Base-by-base conservation (phyloP, 805 yeast species). In the Ogataea glucozyma region DNA sequence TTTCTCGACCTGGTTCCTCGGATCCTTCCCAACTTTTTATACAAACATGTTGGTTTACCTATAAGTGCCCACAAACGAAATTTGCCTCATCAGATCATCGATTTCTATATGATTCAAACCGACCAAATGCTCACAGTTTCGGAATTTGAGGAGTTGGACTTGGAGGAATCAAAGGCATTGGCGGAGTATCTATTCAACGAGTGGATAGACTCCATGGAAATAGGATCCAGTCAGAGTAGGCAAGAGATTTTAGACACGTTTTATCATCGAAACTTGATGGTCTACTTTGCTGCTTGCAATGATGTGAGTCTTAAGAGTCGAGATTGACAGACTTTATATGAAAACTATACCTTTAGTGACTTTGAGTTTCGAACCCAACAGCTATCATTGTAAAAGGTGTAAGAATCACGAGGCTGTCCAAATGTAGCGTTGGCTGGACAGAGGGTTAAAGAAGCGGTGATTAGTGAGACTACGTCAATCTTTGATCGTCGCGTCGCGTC, bases 1-100 rank as follows among this genome's bases (percentile, higher is more conserved):
- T 41, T 29, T 13, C 38, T 38, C 36, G 57, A 52, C 26, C 32
- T 51, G 19, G 57, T 52, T 9, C 55, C 57, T 4, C 44, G 45
- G 16, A 41, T 52, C 12, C 26, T 51, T 16, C 57, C 57, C 6
- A 29, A 40, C 22, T 36, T 42, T 3, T 18, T 52, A 4, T 52
- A 48, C 38, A 32, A 40, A 6, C 57, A 52, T 31, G 48, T 48
- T 31, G 57, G 57, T 1, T 23, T 14, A 5, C 44, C 54, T 1
- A 31, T 52, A 3, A 27, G 22, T 2, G 41, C 46, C 3, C 35
- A 35, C 32, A 52, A 49, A 22, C 39, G 42, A 16, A 47, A 47
- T 8, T 22, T 53, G n/a, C 57, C 57, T 6, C 49, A 45, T 18
- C 24, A 26, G 2, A 21, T 31, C 18, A 26, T 31, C 20, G 49